A percentile compares a stretch with the other conserved stretches of the same genome.
phyloP scores from a whole-genome alignment of 768 basidiomycete genomes.

The Atractiella rhizophila region DNA sequence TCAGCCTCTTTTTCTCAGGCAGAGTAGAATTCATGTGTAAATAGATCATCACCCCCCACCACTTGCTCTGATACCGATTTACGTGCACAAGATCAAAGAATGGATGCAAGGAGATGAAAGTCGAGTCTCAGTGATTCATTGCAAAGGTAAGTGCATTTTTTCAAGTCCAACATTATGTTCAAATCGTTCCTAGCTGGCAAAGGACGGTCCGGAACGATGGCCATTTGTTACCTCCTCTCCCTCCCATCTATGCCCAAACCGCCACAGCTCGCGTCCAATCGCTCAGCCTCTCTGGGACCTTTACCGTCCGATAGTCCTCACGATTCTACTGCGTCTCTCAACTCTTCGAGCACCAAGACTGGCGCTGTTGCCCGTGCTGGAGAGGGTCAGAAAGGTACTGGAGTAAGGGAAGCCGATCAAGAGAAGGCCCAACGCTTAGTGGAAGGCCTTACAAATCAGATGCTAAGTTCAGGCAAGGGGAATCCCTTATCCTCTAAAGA shows the following conservation, averaged over 20 bases:
- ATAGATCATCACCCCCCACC: conserved; percentile 3
- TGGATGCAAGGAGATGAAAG: conserved; percentile 2
- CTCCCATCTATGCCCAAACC: conserved; percentile 2
- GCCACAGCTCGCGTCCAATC: conserved; percentile 1
- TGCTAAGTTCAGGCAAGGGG: no score
- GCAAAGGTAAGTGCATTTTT: no score
- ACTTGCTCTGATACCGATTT: conserved; percentile 5
- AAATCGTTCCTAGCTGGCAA: no score
- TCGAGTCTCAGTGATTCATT: conserved; percentile 6
- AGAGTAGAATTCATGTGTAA: no score
- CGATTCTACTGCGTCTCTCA: not conserved
- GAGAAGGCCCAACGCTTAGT: no score
- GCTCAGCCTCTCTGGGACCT: not conserved
- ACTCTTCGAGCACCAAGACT: not conserved
- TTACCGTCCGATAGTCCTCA: not conserved
- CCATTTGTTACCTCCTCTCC: conserved; percentile 6
- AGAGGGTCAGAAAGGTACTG: no score
- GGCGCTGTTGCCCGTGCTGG: no score
- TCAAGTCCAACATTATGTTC: no score
- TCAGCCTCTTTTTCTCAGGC: not conserved
- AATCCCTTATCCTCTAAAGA: no score
- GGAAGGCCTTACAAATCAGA: no score
- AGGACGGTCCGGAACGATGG: conserved; percentile 6
- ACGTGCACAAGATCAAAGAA: not conserved
- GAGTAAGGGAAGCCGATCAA: no score